Evolutionary conservation across 2,329 filamentous ascomycete genomes (phyloP).

Genomic region (Pyrenophora tritici-repentis): DNA sequence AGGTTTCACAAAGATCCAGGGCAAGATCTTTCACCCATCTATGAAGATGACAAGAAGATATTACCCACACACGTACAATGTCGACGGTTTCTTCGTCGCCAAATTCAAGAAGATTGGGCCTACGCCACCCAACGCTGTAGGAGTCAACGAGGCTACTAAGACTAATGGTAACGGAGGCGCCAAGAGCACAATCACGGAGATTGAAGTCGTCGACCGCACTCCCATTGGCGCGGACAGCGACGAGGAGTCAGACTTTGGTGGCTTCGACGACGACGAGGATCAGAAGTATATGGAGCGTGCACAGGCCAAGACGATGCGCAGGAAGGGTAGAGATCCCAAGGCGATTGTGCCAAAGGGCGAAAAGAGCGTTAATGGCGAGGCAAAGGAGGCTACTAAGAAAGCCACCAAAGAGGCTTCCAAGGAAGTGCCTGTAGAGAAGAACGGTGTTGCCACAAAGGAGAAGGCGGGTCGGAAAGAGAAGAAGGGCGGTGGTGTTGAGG

Average conservation of each 20-base stretch:
- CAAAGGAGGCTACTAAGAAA: conserved; percentile 11
- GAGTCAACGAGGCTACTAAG: conserved; percentile 29
- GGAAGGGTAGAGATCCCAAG: conserved; percentile 56
- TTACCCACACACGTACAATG: conserved; percentile 52
- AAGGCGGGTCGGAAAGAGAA: conserved; percentile 17
- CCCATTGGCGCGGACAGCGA: conserved; percentile 60
- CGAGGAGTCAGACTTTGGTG: conserved; percentile 53
- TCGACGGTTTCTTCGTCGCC: conserved; percentile 97
- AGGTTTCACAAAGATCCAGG: conserved; percentile 87
- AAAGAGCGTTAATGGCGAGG: conserved; percentile 23
- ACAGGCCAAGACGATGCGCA: conserved; percentile 49
- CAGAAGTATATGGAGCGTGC: conserved; percentile 54
- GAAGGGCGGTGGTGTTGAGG: conserved; percentile 13
- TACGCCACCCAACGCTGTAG: conserved; percentile 65
- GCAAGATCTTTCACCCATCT: conserved; percentile 86
- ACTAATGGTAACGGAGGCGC: conserved; percentile 43
- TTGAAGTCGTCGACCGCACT: conserved; percentile 67
- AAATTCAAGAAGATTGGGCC: conserved; percentile 94
- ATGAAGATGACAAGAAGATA: conserved; percentile 62
- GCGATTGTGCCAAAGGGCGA: conserved; percentile 32
- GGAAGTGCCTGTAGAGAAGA: conserved; percentile 7
- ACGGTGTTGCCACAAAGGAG: conserved; percentile 7
- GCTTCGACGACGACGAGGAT: conserved; percentile 58
- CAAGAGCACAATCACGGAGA: conserved; percentile 51
- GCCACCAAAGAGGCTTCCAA: conserved; percentile 22